Conservation (phyloP, 2,329 filamentous ascomycete genomes). For the Apiospora aurea region DNA sequence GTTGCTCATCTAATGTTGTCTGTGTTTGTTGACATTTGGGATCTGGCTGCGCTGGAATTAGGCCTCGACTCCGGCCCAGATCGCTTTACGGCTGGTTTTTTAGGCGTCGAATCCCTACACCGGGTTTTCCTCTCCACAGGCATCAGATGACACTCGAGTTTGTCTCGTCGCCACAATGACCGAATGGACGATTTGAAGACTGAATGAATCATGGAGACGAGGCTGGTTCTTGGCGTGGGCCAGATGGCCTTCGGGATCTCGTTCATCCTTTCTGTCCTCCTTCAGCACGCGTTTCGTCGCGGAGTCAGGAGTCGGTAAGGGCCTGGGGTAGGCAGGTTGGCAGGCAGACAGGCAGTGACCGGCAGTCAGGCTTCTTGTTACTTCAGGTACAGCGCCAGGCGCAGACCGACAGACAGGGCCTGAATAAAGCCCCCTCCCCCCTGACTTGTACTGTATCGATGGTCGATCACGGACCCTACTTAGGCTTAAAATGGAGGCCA, state of each 20-base stretch:
- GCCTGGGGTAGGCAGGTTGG: slow-evolving; percentile 9
- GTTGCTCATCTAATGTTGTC: not conserved
- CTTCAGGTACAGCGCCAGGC: slow-evolving; percentile 24
- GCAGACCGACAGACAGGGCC: slow-evolving; percentile 28
- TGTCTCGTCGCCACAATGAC: slow-evolving; percentile 18
- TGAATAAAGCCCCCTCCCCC: slow-evolving; percentile 28
- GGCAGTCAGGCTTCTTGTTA: slow-evolving; percentile 9
- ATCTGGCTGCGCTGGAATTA: not conserved
- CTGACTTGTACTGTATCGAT: slow-evolving; percentile 29
- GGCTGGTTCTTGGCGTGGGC: slow-evolving; percentile 15
- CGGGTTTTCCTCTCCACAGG: not conserved
- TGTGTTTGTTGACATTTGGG: slow-evolving; percentile 5
- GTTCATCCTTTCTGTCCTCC: slow-evolving; percentile 23
- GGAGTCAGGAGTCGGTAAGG: slow-evolving; percentile 23
- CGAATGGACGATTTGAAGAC: not conserved
- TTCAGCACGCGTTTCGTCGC: slow-evolving; percentile 22
- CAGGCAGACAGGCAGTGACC: not conserved
- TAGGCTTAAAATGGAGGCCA: slow-evolving; percentile 19
- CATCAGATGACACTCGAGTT: slow-evolving; percentile 13
- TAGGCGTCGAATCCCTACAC: not conserved
- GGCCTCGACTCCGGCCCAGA: not conserved
- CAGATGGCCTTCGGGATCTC: slow-evolving; percentile 23
- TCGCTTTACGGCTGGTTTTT: not conserved
- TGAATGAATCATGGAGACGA: slow-evolving; percentile 11
- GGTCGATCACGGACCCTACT: slow-evolving; percentile 39